Conservation (phyloP, 139 green algal genomes). For the Monoraphidium neglectum region DNA sequence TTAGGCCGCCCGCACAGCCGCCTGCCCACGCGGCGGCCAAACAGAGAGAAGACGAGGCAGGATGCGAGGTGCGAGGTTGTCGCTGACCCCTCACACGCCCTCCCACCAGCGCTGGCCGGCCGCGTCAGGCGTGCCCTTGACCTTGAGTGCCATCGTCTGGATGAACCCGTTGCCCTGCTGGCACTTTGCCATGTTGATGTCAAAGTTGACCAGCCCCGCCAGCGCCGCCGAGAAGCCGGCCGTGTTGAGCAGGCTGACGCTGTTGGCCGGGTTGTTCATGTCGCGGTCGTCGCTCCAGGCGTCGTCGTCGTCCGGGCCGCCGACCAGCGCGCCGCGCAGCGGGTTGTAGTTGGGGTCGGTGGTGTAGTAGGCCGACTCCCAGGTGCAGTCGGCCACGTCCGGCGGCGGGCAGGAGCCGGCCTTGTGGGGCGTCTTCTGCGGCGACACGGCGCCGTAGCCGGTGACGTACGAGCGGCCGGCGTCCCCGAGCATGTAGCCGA, state of each 20-base stretch:
- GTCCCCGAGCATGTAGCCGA: constrained; percentile 41
- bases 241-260: constrained; percentile 27
- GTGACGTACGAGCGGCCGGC: constrained; percentile 34
- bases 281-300: constrained; percentile 30
- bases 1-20: too few species aligned
- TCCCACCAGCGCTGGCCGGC: constrained; percentile 37
- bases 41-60: too few species aligned
- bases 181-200: constrained; percentile 46
- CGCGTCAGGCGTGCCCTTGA: constrained; percentile 31
- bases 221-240: constrained; percentile 32
- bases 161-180: constrained; percentile 42
- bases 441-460: constrained; percentile 31
- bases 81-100: constrained; percentile 14
- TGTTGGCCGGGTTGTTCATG: constrained; percentile 42
- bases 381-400: constrained; percentile 36
- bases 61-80: too few species aligned
- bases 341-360: constrained; percentile 38
- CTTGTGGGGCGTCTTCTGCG: constrained; percentile 35
- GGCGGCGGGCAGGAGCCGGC: constrained; percentile 30
- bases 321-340: constrained; percentile 32
- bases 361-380: constrained; percentile 42
- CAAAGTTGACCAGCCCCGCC: constrained; percentile 21
- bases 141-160: constrained; percentile 37
- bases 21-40: too few species aligned
- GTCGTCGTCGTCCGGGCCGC: constrained; percentile 34